These are phyloP conservation scores for Phytophthora rubi DNA, from an alignment of 352 stramenopile genomes.

Conservation along the genomic window DNA sequence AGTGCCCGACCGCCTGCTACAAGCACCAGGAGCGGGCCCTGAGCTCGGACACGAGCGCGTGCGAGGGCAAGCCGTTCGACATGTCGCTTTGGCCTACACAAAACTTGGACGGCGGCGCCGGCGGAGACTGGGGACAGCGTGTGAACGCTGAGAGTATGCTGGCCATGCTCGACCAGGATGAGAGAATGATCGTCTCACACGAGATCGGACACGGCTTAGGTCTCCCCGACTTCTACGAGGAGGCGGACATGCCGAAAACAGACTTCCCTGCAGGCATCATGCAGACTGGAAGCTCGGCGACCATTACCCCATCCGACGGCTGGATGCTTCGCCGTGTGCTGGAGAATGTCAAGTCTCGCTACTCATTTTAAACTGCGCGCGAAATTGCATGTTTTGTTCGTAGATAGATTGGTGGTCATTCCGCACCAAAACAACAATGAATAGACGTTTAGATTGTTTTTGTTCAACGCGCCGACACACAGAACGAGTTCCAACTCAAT, in stretches of 20 bases:
- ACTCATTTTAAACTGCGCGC: background rate
- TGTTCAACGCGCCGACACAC: too few species aligned
- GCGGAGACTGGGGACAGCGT: background rate
- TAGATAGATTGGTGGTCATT: too few species aligned
- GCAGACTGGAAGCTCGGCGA: slow-evolving; percentile 10
- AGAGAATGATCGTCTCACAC: background rate
- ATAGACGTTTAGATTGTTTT: too few species aligned
- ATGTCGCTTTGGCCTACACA: slow-evolving; percentile 30
- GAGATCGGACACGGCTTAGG: background rate
- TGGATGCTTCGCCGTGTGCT: slow-evolving; percentile 28
- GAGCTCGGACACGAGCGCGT: slow-evolving; percentile 35
- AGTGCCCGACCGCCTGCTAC: slow-evolving; percentile 14
- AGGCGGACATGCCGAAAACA: background rate
- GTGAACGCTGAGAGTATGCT: background rate
- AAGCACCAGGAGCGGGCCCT: background rate
- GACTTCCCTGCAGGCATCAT: slow-evolving; percentile 18
- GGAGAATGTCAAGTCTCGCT: slow-evolving; percentile 18
- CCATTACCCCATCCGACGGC: slow-evolving; percentile 9
- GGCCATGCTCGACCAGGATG: background rate
- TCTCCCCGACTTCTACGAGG: background rate
- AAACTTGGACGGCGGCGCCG: background rate
- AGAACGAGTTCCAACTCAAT: too few species aligned
- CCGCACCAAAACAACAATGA: too few species aligned
- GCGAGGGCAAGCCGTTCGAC: slow-evolving; percentile 29
- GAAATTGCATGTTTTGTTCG: too few species aligned